A percentile compares a stretch with the other conserved stretches of the same genome.
Evolutionary conservation across 202 grass and related monocot genomes (phyloP).

Genomic region (Carex sylvatica): DNA sequence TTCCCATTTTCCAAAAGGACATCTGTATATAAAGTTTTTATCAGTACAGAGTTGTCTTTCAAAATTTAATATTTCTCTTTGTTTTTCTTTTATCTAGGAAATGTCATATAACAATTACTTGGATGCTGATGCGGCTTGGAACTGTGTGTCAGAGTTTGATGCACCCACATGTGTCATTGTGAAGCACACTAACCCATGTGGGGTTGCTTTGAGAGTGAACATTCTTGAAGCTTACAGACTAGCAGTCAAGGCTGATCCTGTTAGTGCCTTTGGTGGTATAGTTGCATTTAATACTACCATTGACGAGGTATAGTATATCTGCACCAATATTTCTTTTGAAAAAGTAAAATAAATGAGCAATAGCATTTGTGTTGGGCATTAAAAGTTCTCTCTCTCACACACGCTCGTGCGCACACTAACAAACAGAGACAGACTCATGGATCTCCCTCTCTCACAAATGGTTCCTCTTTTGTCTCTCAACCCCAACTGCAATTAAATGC

Average conservation of each 20-base stretch:
- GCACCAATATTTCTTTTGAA: not conserved
- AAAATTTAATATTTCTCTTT: not conserved
- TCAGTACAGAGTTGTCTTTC: not conserved
- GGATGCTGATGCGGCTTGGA: conserved; percentile 97
- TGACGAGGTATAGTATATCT: conserved; percentile 47
- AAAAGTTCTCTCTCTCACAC: not conserved
- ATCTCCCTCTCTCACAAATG: not conserved
- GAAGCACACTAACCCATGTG: conserved; percentile 96
- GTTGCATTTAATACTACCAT: conserved; percentile 74
- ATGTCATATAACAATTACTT: conserved; percentile 99
- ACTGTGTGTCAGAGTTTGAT: conserved; percentile 84
- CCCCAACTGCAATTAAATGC: not conserved
- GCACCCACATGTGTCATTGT: conserved; percentile 87
- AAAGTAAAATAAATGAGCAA: not conserved
- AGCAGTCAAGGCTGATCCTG: conserved; percentile 81
- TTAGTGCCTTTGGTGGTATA: conserved; percentile 94
- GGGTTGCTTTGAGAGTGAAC: conserved; percentile 62
- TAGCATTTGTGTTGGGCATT: not conserved
- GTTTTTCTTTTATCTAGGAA: conserved; percentile 49
- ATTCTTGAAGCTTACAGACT: conserved; percentile 84
- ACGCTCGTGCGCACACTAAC: not conserved
- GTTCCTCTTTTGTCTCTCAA: not conserved
- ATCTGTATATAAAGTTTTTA: not conserved
- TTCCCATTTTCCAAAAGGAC: not conserved
- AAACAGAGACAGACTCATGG: not conserved